These are phyloP conservation scores for Castanea mollissima DNA, from an alignment of 306 rosid genomes.

Conservation along the genomic window DNA sequence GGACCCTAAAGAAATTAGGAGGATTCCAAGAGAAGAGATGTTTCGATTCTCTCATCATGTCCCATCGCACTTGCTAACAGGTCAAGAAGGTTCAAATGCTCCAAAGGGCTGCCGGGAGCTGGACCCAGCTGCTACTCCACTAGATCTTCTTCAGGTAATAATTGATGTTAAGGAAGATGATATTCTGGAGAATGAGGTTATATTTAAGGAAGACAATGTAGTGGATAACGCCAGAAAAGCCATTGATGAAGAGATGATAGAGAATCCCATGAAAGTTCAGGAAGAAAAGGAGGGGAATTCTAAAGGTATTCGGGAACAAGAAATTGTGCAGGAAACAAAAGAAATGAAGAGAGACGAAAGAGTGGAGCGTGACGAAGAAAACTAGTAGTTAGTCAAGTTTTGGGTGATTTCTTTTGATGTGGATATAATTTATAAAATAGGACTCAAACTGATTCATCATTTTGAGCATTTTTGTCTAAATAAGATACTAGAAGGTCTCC, in stretches of 20 bases:
- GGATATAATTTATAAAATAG: background rate
- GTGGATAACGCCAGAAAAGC: conserved; percentile 13
- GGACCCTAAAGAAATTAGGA: conserved; percentile 55
- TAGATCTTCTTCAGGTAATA: conserved; percentile 65
- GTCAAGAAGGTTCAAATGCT: conserved; percentile 70
- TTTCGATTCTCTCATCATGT: conserved; percentile 81
- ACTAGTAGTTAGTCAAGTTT: conserved; percentile 17
- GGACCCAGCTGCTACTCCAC: conserved; percentile 88
- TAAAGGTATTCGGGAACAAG: conserved; percentile 1
- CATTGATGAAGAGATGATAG: conserved; percentile 9
- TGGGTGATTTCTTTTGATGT: background rate
- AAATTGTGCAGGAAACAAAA: conserved; percentile 15
- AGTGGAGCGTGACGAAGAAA: background rate
- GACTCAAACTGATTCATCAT: conserved; percentile 1
- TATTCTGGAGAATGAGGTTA: conserved; percentile 27
- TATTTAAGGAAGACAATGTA: conserved; percentile 8
- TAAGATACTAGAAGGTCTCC: background rate
- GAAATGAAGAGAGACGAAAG: background rate
- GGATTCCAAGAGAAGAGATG: conserved; percentile 68
- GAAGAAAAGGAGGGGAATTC: conserved; percentile 13
- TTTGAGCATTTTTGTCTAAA: conserved; percentile 8
- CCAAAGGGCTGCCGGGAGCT: conserved; percentile 92
- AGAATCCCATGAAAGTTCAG: background rate
- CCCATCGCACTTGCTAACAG: conserved; percentile 66
- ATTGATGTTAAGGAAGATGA: conserved; percentile 48